A percentile compares a stretch with the other conserved stretches of the same genome.
Conservation (phyloP, 139 green algal genomes). For the Astrephomene gubernaculifera region DNA sequence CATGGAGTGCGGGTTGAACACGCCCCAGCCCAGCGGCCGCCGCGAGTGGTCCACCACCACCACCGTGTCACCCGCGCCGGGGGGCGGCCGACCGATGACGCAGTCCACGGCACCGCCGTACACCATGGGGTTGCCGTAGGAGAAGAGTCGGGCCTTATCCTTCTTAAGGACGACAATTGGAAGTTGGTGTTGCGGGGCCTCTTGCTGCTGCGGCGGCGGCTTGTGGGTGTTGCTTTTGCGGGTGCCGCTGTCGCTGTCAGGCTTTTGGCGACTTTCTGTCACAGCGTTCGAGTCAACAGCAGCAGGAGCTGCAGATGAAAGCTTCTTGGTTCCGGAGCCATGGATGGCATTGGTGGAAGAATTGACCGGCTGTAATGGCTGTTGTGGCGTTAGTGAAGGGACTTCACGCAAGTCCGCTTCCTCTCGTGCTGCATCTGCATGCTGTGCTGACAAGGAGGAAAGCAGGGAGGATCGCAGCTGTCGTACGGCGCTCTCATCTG, state of each 20-base stretch:
- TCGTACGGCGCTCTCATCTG: neutral
- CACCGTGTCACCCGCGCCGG: constrained; percentile 71
- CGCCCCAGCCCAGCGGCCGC: constrained; percentile 76
- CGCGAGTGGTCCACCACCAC: constrained; percentile 67
- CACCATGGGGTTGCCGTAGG: constrained; percentile 59
- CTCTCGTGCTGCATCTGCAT: neutral
- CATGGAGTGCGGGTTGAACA: constrained; percentile 87
- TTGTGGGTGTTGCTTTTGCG: neutral
- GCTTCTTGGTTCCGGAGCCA: too few species aligned
- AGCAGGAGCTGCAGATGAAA: neutral
- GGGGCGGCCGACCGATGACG: constrained; percentile 57
- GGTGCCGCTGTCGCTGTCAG: neutral
- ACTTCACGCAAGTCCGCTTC: too few species aligned
- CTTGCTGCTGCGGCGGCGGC: neutral
- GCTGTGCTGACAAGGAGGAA: neutral
- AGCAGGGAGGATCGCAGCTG: constrained; percentile 15
- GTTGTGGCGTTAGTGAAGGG: neutral
- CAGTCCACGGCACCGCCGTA: constrained; percentile 81
- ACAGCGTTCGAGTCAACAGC: too few species aligned
- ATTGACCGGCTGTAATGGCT: neutral
- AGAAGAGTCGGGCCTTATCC: constrained; percentile 80
- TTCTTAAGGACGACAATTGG: constrained; percentile 70
- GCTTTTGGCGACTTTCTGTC: too few species aligned
- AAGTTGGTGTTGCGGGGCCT: too few species aligned
- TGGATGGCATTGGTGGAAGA: too few species aligned